These are phyloP conservation scores for Tetracentron sinense DNA, from an alignment of 164 flowering plant genomes.

Conservation along the genomic window DNA sequence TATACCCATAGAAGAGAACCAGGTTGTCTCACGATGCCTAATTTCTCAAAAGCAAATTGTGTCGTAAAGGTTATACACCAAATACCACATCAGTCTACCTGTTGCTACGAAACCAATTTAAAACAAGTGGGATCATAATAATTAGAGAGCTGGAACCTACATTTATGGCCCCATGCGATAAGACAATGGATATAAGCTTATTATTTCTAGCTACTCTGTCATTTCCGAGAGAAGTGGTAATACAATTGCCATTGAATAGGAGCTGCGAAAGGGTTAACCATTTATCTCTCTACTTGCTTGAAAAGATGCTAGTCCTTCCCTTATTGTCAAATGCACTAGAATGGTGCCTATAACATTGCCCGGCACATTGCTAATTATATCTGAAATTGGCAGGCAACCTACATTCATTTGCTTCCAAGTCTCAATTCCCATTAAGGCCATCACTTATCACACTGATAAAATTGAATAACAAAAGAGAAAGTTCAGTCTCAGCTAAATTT, in stretches of 20 bases:
- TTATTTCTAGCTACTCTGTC: conserved; percentile 25
- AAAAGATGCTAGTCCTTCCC: conserved; percentile 65
- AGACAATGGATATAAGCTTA: conserved; percentile 34
- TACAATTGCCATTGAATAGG: conserved; percentile 47
- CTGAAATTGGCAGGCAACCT: no score
- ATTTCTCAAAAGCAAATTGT: no score
- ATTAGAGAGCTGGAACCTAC: conserved; percentile 47
- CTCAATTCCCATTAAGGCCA: no score
- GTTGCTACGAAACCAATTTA: no score
- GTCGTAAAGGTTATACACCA: no score
- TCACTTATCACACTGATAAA: no score
- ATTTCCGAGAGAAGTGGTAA: background rate
- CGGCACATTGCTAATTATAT: conserved; percentile 57
- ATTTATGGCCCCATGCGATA: conserved; percentile 53
- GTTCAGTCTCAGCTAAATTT: no score
- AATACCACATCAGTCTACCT: no score
- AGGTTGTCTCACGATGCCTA: no score
- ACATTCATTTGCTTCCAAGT: no score
- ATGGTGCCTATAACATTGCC: conserved; percentile 56
- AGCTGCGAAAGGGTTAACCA: conserved; percentile 54
- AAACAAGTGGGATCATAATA: conserved; percentile 43
- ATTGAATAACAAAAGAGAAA: no score
- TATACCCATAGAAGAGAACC: no score
- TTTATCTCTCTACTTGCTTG: conserved; percentile 61
- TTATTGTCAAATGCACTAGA: conserved; percentile 45